phyloP scores from a whole-genome alignment of 73 alveolate species.

The Paramecium sonneborni region DNA sequence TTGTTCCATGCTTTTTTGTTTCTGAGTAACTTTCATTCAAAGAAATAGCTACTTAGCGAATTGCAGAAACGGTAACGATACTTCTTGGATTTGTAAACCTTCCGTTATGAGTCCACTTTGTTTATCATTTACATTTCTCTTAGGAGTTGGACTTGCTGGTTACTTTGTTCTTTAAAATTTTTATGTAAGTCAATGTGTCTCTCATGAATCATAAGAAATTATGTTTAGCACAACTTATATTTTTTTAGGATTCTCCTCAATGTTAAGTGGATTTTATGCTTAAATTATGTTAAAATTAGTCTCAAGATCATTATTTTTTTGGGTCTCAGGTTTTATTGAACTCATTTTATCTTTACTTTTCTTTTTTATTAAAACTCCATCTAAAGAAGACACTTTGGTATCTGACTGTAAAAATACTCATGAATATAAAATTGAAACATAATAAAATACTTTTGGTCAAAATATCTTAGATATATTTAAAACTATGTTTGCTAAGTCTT shows the following conservation, averaged over 20 bases:
- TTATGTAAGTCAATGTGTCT: neutral
- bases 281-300: neutral
- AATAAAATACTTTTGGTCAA: neutral
- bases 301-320: neutral
- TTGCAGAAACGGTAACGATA: neutral
- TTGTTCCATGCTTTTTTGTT: neutral
- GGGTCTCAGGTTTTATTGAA: neutral
- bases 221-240: conserved; percentile 27
- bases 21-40: conserved; percentile 4
- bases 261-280: conserved; percentile 28
- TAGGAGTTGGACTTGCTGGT: conserved; percentile 35
- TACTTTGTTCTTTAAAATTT: neutral
- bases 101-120: neutral
- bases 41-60: neutral
- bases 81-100: neutral
- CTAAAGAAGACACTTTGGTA: neutral
- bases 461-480: neutral
- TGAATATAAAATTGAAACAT: neutral
- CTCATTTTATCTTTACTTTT: neutral
- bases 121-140: neutral
- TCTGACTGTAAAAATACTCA: neutral
- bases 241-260: neutral
- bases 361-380: neutral
- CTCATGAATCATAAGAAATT: neutral
- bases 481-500: neutral